phyloP scores from a whole-genome alignment of 139 green algal genomes.

The Tetradesmus lagerheimii region DNA sequence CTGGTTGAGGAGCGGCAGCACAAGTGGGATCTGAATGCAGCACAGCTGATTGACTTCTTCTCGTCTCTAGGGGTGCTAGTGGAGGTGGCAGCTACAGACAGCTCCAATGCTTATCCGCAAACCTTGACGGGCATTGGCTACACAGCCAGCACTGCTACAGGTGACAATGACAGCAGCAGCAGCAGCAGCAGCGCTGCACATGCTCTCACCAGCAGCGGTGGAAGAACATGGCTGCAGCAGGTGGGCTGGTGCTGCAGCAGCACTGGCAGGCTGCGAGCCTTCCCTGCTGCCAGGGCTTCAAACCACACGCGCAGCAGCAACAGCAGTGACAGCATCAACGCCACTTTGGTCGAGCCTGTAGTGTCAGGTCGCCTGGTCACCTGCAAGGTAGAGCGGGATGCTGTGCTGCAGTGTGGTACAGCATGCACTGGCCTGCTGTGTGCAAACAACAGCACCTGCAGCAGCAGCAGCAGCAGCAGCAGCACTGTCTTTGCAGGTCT shows the following conservation, averaged over 20 bases:
- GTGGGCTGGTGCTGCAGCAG: constrained; percentile 2
- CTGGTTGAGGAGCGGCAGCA: constrained; percentile 13
- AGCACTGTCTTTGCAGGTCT: background rate
- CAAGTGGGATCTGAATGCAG: constrained; percentile 48
- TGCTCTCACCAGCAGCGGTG: background rate
- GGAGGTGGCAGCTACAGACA: constrained; percentile 13
- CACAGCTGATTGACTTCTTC: constrained; percentile 49
- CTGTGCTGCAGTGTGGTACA: constrained; percentile 17
- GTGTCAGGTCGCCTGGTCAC: constrained; percentile 42
- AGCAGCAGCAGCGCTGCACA: constrained; percentile 1
- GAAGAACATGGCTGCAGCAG: background rate
- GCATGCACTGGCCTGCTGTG: background rate
- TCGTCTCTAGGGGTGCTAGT: constrained; percentile 40
- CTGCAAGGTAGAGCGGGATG: background rate
- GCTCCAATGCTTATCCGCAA: background rate
- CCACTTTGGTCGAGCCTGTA: constrained; percentile 21
- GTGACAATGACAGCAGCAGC: background rate
- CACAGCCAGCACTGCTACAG: background rate
- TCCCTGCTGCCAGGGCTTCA: background rate
- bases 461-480: background rate
- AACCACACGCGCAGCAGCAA: background rate
- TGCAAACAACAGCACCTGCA: background rate
- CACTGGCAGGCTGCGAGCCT: background rate
- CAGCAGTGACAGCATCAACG: background rate
- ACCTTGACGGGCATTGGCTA: background rate